A percentile compares a stretch with the other conserved stretches of the same genome.
phyloP scores from a whole-genome alignment of 2,329 filamentous ascomycete genomes.

The Fusarium papillatum region DNA sequence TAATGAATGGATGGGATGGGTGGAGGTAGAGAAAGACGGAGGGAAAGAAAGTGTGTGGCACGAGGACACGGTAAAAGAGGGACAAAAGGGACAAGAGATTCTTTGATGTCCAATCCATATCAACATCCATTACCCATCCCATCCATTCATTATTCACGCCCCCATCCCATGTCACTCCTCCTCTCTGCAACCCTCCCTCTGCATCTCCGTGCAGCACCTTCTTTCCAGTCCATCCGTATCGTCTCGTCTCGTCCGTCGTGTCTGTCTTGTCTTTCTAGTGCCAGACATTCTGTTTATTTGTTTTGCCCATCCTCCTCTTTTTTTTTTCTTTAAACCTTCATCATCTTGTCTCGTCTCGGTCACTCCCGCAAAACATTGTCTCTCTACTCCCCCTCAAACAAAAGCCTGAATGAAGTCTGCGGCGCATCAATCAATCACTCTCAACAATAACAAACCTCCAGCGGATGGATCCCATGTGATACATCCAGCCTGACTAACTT shows the following conservation, averaged over 20 bases:
- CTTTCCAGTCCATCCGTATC: background rate
- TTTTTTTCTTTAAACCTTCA: conserved; percentile 5
- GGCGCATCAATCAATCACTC: conserved; percentile 29
- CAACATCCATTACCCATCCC: too few species aligned
- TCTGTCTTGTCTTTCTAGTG: conserved; percentile 4
- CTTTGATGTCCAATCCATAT: too few species aligned
- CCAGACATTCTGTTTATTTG: conserved; percentile 17
- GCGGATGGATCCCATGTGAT: conserved; percentile 39
- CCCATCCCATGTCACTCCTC: conserved; percentile 10
- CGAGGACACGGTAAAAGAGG: too few species aligned
- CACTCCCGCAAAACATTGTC: conserved; percentile 1
- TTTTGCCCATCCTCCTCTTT: conserved; percentile 11
- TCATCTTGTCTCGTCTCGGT: conserved; percentile 5
- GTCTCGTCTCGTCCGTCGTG: background rate
- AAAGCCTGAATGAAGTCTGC: conserved; percentile 6
- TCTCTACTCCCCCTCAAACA: background rate
- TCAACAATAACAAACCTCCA: conserved; percentile 38
- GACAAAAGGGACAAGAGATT: too few species aligned
- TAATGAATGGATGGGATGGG: too few species aligned
- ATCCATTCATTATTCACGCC: conserved; percentile 18
- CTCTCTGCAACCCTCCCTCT: conserved; percentile 8
- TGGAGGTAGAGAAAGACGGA: too few species aligned
- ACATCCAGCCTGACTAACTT: conserved; percentile 18
- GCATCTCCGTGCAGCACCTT: conserved; percentile 5
- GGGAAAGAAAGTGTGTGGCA: too few species aligned